These are phyloP conservation scores for Theileria sp. DNA, from an alignment of 169 alveolate genomes.

Conservation along the genomic window DNA sequence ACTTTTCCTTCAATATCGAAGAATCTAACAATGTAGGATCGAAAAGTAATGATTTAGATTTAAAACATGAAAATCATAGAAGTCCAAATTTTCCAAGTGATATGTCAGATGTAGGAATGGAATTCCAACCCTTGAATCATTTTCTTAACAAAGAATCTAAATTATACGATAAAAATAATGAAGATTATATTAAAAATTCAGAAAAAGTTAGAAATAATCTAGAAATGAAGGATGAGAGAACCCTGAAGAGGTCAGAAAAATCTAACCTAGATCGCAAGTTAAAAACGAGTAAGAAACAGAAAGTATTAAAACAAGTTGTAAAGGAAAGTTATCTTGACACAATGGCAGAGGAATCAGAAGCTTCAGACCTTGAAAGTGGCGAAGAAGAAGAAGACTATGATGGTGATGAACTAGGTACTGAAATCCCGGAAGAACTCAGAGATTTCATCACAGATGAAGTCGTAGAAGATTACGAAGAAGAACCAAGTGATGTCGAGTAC, in stretches of 20 bases:
- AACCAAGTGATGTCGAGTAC: conserved; percentile 68
- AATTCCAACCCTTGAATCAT: neutral
- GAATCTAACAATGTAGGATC: neutral
- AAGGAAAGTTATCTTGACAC: conserved; percentile 53
- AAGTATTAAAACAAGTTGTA: neutral
- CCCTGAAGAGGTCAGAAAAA: neutral
- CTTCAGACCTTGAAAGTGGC: conserved; percentile 14
- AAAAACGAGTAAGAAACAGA: conserved; percentile 1
- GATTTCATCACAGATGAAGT: conserved; percentile 72
- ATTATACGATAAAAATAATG: neutral
- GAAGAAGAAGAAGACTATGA: conserved; percentile 50
- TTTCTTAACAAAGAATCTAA: too few relatives aligned
- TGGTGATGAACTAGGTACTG: conserved; percentile 56
- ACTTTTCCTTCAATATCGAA: neutral
- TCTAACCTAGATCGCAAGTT: neutral
- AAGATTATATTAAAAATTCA: neutral
- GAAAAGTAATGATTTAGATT: neutral
- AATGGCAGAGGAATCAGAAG: conserved; percentile 68
- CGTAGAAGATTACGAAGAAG: conserved; percentile 70
- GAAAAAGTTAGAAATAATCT: neutral
- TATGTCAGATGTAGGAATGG: neutral
- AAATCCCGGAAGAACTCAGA: conserved; percentile 69
- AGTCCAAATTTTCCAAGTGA: neutral
- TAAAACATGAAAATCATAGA: neutral
- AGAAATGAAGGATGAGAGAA: neutral